phyloP scores from a whole-genome alignment of 78 protist species.

The Protostelium mycophagum region DNA sequence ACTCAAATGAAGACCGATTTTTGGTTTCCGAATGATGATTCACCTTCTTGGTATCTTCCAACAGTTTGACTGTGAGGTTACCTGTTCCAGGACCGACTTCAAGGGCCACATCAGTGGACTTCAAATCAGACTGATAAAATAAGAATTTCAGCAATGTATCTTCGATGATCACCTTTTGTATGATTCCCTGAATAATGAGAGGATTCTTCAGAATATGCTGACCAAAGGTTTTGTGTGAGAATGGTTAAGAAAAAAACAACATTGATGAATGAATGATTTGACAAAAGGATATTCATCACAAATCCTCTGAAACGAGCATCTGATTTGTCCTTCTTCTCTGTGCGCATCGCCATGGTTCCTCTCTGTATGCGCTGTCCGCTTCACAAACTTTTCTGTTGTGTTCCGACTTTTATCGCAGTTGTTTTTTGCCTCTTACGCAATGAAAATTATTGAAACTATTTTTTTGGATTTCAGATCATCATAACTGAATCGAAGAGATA shows the following conservation, averaged over 20 bases:
- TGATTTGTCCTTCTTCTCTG: neutral
- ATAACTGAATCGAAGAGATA: too few relatives aligned
- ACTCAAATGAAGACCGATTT: conserved; percentile 6
- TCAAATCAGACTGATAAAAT: conserved; percentile 58
- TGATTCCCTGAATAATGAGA: conserved; percentile 83
- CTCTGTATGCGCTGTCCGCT: too few relatives aligned
- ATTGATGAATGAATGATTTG: neutral
- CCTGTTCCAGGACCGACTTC: conserved; percentile 99
- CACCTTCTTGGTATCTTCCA: conserved; percentile 77
- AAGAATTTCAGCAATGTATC: neutral
- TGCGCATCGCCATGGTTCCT: neutral
- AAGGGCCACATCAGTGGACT: conserved; percentile 90
- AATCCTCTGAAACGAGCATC: neutral
- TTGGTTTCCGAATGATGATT: neutral
- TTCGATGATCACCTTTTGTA: conserved; percentile 74
- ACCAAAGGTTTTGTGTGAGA: conserved; percentile 82
- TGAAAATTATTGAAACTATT: too few relatives aligned
- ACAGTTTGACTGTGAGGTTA: conserved; percentile 92
- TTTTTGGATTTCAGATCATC: too few relatives aligned
- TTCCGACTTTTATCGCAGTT: too few relatives aligned
- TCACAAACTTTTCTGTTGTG: too few relatives aligned
- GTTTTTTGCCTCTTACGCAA: too few relatives aligned
- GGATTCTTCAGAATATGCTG: conserved; percentile 97
- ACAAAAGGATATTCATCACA: neutral
- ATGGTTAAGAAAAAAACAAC: neutral